Evolutionary conservation across 352 stramenopile species (phyloP), one percentile per base, ranked within the genome.

Genomic region (Pythium rhizo-oryzae): DNA sequence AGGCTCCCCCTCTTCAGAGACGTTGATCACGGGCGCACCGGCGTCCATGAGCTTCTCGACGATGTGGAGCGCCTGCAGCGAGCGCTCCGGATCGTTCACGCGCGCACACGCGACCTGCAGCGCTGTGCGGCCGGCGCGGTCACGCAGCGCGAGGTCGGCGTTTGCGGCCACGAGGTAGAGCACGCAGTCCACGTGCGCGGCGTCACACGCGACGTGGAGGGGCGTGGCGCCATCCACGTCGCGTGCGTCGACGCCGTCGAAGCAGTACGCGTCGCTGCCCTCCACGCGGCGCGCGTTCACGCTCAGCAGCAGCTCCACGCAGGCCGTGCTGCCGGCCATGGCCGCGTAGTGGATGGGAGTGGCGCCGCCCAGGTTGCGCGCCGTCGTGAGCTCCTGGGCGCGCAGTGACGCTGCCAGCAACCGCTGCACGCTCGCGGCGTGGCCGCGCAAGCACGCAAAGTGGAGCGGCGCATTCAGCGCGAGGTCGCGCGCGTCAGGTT

Each of bases 151-250:
- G 16, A 87, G 49, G 16, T 86, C 59, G 7, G 84, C 83, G 53
- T 79, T 86, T 0, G 82, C 84, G 16, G 82, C 83, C 25, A 93
- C 69, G 25, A 93, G 67, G 58, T 90, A 91, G 55, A 87, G 52
- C 18, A 80, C 77, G 30, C 79, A 90, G 57, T 87, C 79, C 11
- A 72, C 59, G 28, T 85, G 65, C 0, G 64, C 68, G 8, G 67
- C 46, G 25, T 49, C 49, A 56, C 81, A 90, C 0, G 85, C 81
- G 0, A 89, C 28, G 55, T 93, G 85, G 7, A 93, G 67, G 15
- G 85, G 82, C n/a, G 82, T 91, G 0, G 63, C 69, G 19, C 77
- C 80, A 21, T 89, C 82, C 28, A 77, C 62, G 52, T 93, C 74
- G 19, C 46, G 53, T 0, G 71, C 57, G n/a, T 76, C 79, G 0